A percentile compares a stretch with the other conserved stretches of the same genome.
Conservation (phyloP, 2,329 filamentous ascomycete genomes). For the Knufia fluminis region DNA sequence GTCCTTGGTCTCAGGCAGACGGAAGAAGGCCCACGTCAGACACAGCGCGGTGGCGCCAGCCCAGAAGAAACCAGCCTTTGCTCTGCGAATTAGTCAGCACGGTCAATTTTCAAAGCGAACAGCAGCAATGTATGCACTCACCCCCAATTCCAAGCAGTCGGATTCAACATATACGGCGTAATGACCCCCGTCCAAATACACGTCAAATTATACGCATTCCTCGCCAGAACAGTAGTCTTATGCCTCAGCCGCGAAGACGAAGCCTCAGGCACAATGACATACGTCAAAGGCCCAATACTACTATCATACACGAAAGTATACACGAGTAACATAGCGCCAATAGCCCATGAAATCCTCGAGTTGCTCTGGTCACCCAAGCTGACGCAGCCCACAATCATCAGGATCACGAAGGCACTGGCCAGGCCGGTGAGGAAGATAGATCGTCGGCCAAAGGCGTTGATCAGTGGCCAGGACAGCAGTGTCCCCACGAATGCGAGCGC, state of each 20-base stretch:
- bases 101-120: too few relatives aligned
- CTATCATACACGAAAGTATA: slow-evolving; percentile 49
- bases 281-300: slow-evolving; percentile 47
- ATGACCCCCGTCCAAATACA: slow-evolving; percentile 39
- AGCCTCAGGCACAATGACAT: slow-evolving; percentile 45
- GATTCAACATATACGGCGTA: slow-evolving; percentile 25
- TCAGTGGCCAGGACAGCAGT: slow-evolving; percentile 34
- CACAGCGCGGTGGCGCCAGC: slow-evolving; percentile 25
- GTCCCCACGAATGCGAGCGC: slow-evolving; percentile 35
- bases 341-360: slow-evolving; percentile 23
- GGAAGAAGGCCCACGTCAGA: slow-evolving; percentile 26
- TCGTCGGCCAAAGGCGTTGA: slow-evolving; percentile 32
- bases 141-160: slow-evolving; percentile 28
- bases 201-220: slow-evolving; percentile 43
- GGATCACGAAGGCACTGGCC: slow-evolving; percentile 32
- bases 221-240: slow-evolving; percentile 47
- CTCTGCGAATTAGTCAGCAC: too few relatives aligned
- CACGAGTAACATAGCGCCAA: slow-evolving; percentile 36
- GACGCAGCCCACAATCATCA: slow-evolving; percentile 29
- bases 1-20: slow-evolving; percentile 23
- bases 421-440: slow-evolving; percentile 36
- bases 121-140: too few relatives aligned
- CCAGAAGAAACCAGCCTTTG: slow-evolving; percentile 29
- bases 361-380: slow-evolving; percentile 22
- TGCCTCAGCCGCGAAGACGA: slow-evolving; percentile 46